A percentile compares a stretch with the other conserved stretches of the same genome.
phyloP scores from a whole-genome alignment of 139 green algal genomes.

The Chlamydomonas schloesseri region DNA sequence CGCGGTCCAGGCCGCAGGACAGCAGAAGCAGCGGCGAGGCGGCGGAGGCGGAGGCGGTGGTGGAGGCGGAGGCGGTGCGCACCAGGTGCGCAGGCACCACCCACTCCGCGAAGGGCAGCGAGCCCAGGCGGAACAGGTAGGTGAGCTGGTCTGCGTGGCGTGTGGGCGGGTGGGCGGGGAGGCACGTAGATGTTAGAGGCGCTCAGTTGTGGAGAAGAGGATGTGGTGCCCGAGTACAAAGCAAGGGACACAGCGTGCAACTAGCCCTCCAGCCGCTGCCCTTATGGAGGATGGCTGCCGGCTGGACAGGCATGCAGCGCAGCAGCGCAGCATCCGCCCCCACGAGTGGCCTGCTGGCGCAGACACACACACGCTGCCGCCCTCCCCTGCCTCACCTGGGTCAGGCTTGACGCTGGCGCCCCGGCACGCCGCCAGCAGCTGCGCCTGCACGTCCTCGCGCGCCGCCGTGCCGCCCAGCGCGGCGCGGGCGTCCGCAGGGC shows the following conservation, averaged over 20 bases:
- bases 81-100: slow-evolving; percentile 25
- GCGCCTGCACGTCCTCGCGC: not conserved
- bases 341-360: too few relatives aligned
- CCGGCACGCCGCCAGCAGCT: slow-evolving; percentile 12
- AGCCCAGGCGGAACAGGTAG: slow-evolving; percentile 16
- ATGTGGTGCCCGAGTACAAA: too few relatives aligned
- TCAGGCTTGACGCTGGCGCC: slow-evolving; percentile 17
- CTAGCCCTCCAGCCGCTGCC: too few relatives aligned
- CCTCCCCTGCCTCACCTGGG: not conserved
- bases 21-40: slow-evolving; percentile 9
- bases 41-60: not conserved
- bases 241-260: too few relatives aligned
- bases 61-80: not conserved
- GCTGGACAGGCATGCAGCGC: too few relatives aligned
- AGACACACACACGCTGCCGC: too few relatives aligned
- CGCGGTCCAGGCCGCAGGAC: slow-evolving; percentile 14
- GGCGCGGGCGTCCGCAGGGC: not conserved
- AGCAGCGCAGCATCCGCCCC: too few relatives aligned
- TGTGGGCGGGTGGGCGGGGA: too few relatives aligned
- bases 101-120: slow-evolving; percentile 32
- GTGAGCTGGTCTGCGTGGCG: slow-evolving; percentile 5
- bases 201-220: too few relatives aligned
- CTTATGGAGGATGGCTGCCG: too few relatives aligned
- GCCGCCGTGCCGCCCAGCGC: not conserved
- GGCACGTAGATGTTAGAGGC: too few relatives aligned